These are phyloP conservation scores for Prunella vulgaris DNA, from an alignment of 257 asterid species.

Conservation along the genomic window DNA sequence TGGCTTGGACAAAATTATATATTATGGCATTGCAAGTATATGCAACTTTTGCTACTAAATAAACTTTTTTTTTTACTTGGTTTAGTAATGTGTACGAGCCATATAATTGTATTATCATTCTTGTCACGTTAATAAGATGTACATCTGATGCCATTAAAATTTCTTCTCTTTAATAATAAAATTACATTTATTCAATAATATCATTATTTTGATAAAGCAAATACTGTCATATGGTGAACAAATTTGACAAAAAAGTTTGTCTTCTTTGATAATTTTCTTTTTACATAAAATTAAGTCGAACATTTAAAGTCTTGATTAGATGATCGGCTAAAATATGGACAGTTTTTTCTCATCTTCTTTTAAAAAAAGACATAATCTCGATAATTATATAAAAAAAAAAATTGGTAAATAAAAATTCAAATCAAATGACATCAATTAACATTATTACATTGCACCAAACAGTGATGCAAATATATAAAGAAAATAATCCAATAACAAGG, in stretches of 20 bases:
- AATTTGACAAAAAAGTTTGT: too few species aligned
- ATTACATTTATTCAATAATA: too few species aligned
- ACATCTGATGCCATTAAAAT: too few species aligned
- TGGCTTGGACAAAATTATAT: too few species aligned
- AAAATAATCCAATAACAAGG: background rate
- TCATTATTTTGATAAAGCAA: too few species aligned
- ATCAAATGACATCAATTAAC: background rate
- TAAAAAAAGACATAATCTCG: too few species aligned
- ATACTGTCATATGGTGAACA: too few species aligned
- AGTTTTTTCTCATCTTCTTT: too few species aligned
- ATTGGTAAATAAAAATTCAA: background rate
- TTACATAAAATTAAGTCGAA: too few species aligned
- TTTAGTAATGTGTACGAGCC: conserved; percentile 17
- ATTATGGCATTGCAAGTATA: conserved; percentile 23
- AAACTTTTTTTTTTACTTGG: background rate
- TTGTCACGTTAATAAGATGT: background rate
- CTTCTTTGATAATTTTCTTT: too few species aligned
- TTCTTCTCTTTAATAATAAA: too few species aligned
- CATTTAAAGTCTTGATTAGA: background rate
- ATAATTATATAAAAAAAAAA: background rate
- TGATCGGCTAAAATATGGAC: too few species aligned
- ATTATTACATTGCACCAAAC: conserved; percentile 5
- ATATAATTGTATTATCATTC: conserved; percentile 22
- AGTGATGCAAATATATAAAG: background rate
- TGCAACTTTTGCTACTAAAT: background rate